Percentiles rank a stretch among this genome's conserved stretches.
Conservation (phyloP, 345 rosid genomes). For the Melastoma malabathricum region DNA sequence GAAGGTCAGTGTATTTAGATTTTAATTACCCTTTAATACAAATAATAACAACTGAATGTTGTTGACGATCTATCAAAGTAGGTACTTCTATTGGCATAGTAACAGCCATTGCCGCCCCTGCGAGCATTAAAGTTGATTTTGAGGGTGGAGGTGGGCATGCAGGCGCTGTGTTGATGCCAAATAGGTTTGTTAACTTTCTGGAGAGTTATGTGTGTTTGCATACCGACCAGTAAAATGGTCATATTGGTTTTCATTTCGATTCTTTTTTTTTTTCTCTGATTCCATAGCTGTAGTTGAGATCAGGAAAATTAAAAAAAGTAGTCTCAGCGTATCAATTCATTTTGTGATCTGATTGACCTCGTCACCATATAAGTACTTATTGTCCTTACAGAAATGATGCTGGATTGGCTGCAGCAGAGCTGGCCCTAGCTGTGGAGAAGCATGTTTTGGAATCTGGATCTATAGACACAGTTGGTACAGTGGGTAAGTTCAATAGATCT, state of each 20-base stretch:
- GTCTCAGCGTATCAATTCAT: background rate
- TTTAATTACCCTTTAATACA: background rate
- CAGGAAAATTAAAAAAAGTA: too few species aligned
- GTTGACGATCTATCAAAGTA: constrained; percentile 13
- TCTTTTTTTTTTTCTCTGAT: too few species aligned
- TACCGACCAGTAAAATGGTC: too few species aligned
- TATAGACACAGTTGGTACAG: constrained; percentile 88
- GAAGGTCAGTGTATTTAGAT: constrained; percentile 36
- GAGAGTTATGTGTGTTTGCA: background rate
- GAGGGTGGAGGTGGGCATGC: constrained; percentile 97
- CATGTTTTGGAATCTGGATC: constrained; percentile 81
- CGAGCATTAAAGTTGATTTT: constrained; percentile 81
- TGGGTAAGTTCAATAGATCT: constrained; percentile 29
- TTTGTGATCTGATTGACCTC: background rate
- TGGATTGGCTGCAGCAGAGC: constrained; percentile 90
- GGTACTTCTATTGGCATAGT: constrained; percentile 75
- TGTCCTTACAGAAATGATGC: constrained; percentile 62
- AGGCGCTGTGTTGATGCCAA: constrained; percentile 87
- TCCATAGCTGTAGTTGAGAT: too few species aligned
- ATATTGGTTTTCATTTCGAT: too few species aligned
- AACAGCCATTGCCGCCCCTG: constrained; percentile 96
- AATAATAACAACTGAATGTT: constrained; percentile 6
- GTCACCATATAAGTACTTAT: background rate
- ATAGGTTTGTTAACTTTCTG: constrained; percentile 32
- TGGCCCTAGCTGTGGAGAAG: constrained; percentile 82